Evolutionary conservation across 2,329 filamentous ascomycete genomes (phyloP).

Genomic region (Cercospora sp.): DNA sequence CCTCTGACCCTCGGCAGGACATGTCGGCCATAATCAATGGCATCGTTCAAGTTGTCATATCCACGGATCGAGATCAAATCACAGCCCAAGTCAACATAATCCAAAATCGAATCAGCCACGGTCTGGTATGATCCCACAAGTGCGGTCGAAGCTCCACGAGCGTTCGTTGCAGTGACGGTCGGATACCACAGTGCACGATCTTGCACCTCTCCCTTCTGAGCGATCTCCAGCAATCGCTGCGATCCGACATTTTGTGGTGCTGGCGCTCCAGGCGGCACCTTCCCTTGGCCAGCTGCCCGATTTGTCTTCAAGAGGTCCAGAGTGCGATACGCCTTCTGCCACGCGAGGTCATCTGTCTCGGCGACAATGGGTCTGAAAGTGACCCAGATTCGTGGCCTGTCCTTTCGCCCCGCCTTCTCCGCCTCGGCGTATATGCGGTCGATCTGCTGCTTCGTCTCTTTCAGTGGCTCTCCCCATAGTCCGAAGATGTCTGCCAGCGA

Average conservation of each 20-base stretch:
- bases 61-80: constrained; percentile 62
- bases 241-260: constrained; percentile 61
- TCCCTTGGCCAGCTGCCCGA: constrained; percentile 32
- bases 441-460: constrained; percentile 64
- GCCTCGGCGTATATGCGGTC: constrained; percentile 61
- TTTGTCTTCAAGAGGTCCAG: constrained; percentile 54
- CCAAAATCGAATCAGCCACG: constrained; percentile 55
- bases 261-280: constrained; percentile 34
- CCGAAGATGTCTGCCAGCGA: constrained; percentile 62
- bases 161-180: constrained; percentile 62
- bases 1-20: constrained; percentile 54
- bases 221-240: constrained; percentile 60
- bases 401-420: constrained; percentile 56
- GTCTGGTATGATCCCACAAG: constrained; percentile 58
- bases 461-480: constrained; percentile 63
- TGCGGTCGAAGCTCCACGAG: constrained; percentile 60
- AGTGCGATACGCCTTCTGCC: constrained; percentile 60
- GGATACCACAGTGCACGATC: constrained; percentile 65
- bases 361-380: constrained; percentile 63
- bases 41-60: constrained; percentile 62
- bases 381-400: constrained; percentile 63
- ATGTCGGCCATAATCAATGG: constrained; percentile 60
- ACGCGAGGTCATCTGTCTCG: constrained; percentile 63
- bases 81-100: constrained; percentile 59
- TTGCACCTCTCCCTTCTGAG: constrained; percentile 57